Evolutionary conservation across 495 filamentous ascomycete species (phyloP), one percentile per base, ranked within the genome.

Genomic region (Paragyromitra xinjiangensis): DNA sequence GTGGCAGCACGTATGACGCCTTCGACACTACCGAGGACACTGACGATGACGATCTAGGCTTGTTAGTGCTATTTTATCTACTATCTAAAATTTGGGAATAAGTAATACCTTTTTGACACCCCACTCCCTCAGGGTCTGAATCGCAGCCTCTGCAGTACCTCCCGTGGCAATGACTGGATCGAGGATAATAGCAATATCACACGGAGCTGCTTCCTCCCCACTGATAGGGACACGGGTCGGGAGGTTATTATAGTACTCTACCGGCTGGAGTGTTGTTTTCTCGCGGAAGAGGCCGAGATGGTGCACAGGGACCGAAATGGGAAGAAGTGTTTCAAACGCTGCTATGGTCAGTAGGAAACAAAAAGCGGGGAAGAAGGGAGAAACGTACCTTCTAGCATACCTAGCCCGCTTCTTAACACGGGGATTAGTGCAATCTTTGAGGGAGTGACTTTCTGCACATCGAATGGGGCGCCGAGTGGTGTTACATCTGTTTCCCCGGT

Each of bases 161-260:
- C 95, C 95, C 0, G 95, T 98, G 2, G 95, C 95, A 82, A 98
- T 95, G 72, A 98, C 89, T 1, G 95, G 95, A 83, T 98, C 95
- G 0, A 97, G 87, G 19, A 98, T 86, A 79, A 98, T 89, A 26
- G 94, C 93, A 8, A 97, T 86, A 34, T 89, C 87, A 11, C 86
- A 84, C 2, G 80, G 79, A 2, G 42, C 9, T 0, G 85, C 85
- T 12, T 85, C 83, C 9, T 87, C 86, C 3, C 80, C 72, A 67
- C 79, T 73, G 79, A 80, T 42, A 77, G 85, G 66, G 40, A 83
- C 66, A 81, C 93, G 90, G 84, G 93, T 92, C 45, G 95, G 94
- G 22, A 98, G 92, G 84, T 98, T 98, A 86, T 93, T 98, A 87
- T 98, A 98, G 88, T 98, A 98, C 85, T 98, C 95, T 61, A 98